A percentile compares a stretch with the other conserved stretches of the same genome.
phyloP scores from a whole-genome alignment of 1,284 basidiomycete species.

The Moesziomyces globuligerus region DNA sequence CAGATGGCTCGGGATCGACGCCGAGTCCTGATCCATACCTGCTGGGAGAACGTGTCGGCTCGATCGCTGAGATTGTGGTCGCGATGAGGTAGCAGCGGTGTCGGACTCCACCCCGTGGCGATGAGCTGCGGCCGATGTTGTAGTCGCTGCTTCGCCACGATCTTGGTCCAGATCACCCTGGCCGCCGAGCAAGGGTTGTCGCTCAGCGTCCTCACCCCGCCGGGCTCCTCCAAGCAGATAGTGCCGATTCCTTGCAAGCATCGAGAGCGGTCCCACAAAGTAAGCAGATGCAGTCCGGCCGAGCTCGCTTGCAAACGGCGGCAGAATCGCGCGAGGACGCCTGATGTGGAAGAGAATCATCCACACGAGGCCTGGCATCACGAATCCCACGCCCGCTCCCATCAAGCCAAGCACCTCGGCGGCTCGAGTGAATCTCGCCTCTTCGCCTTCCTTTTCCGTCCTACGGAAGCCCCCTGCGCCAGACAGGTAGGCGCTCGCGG shows the following conservation, averaged over 20 bases:
- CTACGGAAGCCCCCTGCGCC: slow-evolving; percentile 60
- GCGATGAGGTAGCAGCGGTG: slow-evolving; percentile 1
- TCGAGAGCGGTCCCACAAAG: slow-evolving; percentile 42
- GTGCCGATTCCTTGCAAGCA: slow-evolving; percentile 44
- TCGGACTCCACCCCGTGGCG: neutral
- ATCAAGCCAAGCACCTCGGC: slow-evolving; percentile 59
- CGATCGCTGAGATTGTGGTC: slow-evolving; percentile 1
- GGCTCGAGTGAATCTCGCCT: slow-evolving; percentile 58
- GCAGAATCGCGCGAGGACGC: slow-evolving; percentile 58
- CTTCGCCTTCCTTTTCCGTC: slow-evolving; percentile 56
- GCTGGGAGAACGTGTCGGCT: slow-evolving; percentile 13
- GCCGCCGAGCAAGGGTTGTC: slow-evolving; percentile 40
- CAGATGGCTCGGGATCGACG: slow-evolving; percentile 42
- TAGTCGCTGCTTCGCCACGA: neutral
- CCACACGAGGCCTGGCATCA: slow-evolving; percentile 64
- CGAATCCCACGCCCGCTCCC: slow-evolving; percentile 61
- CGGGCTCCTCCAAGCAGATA: slow-evolving; percentile 30
- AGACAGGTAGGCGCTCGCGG: slow-evolving; percentile 56
- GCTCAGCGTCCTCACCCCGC: slow-evolving; percentile 12
- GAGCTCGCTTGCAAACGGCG: slow-evolving; percentile 48
- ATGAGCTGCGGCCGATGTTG: neutral
- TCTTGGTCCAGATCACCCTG: slow-evolving; percentile 3
- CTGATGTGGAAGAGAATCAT: slow-evolving; percentile 61
- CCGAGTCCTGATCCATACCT: slow-evolving; percentile 10
- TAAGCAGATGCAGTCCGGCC: slow-evolving; percentile 47